phyloP scores from a whole-genome alignment of 495 filamentous ascomycete species.

The Pyrenula aspistea region DNA sequence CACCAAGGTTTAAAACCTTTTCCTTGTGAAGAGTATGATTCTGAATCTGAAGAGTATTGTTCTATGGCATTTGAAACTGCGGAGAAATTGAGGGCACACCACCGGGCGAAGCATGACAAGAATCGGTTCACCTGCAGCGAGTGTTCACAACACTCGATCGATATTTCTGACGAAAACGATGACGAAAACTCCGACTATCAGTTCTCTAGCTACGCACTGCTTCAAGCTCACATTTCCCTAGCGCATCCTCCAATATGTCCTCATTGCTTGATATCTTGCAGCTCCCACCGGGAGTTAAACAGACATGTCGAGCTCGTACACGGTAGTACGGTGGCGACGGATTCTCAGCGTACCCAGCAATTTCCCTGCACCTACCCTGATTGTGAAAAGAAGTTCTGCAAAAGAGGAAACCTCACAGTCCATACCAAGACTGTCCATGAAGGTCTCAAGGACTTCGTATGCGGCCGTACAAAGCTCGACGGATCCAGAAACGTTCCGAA shows the following conservation, averaged over 20 bases:
- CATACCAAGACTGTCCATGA: constrained; percentile 70
- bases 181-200: constrained; percentile 19
- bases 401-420: constrained; percentile 62
- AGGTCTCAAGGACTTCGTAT: constrained; percentile 54
- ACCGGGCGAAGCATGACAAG: constrained; percentile 54
- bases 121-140: constrained; percentile 61
- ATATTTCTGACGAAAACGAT: constrained; percentile 5
- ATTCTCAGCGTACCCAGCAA: background rate
- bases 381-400: constrained; percentile 64
- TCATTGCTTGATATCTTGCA: constrained; percentile 55
- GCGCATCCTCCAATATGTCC: constrained; percentile 65
- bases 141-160: constrained; percentile 31
- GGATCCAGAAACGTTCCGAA: constrained; percentile 36
- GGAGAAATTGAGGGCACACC: constrained; percentile 56
- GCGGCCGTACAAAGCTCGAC: constrained; percentile 52
- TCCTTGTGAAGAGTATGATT: constrained; percentile 46
- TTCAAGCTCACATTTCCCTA: constrained; percentile 58
- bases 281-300: constrained; percentile 46
- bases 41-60: constrained; percentile 47
- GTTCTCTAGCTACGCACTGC: constrained; percentile 57
- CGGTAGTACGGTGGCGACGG: constrained; percentile 31
- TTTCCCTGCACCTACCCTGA: constrained; percentile 50
- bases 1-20: constrained; percentile 63
- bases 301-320: constrained; percentile 62
- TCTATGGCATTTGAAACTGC: constrained; percentile 57